Percentiles rank a stretch among this genome's conserved stretches.
These are phyloP conservation scores for Homolaphlyctis polyrhiza DNA, from an alignment of 371 early-diverging fungal species.

Conservation along the genomic window DNA sequence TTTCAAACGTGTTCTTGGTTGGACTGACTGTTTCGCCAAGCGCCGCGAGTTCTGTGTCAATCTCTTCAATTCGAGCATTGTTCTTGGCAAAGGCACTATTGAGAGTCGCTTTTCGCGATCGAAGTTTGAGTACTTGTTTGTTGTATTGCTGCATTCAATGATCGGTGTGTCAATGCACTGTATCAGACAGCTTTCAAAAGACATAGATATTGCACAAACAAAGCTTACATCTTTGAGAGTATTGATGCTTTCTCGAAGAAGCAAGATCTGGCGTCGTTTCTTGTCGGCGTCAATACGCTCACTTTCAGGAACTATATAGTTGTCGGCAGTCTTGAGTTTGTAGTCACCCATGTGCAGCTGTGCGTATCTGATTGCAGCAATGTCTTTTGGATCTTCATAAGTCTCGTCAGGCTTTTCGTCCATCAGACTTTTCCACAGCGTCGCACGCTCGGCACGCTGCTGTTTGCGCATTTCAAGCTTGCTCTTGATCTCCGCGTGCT, in stretches of 20 bases:
- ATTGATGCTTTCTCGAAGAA: constrained; percentile 42
- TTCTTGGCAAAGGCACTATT: constrained; percentile 15
- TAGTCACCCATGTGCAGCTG: constrained; percentile 53
- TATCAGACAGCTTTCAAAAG: not conserved
- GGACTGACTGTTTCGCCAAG: constrained; percentile 18
- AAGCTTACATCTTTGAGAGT: constrained; percentile 36
- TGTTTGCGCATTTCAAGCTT: constrained; percentile 51
- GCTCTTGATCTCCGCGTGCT: constrained; percentile 24
- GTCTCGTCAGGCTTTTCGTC: constrained; percentile 47
- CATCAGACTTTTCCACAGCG: constrained; percentile 44
- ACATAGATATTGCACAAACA: not conserved
- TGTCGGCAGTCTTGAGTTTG: constrained; percentile 50
- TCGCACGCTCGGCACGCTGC: constrained; percentile 34
- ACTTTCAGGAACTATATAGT: constrained; percentile 54
- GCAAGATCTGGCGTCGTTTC: constrained; percentile 41
- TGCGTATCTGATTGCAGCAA: constrained; percentile 47
- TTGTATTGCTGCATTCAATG: constrained; percentile 37
- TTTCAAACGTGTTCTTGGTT: constrained; percentile 15
- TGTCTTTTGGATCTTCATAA: constrained; percentile 49
- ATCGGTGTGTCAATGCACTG: not conserved
- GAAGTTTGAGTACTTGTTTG: constrained; percentile 27
- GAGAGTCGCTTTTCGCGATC: constrained; percentile 29
- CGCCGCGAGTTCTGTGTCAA: constrained; percentile 22
- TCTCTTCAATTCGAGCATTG: constrained; percentile 15
- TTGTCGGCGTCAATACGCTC: constrained; percentile 56